Percentiles rank a stretch among this genome's conserved stretches.
Conservation (phyloP, 1,284 basidiomycete genomes). For the Ganoderma lingzhi region DNA sequence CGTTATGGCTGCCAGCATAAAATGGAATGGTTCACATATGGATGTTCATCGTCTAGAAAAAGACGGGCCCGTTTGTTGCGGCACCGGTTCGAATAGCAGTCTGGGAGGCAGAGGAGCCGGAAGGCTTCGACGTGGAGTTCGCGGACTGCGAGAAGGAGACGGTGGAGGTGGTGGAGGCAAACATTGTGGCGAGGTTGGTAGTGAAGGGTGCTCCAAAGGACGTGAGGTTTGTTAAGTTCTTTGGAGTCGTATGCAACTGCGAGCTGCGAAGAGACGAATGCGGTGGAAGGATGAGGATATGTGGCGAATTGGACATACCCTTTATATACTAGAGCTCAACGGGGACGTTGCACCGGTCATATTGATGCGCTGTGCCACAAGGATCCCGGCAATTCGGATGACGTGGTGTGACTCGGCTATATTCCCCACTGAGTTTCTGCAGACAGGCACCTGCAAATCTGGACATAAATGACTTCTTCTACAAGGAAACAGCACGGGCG, state of each 20-base stretch:
- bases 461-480: slow-evolving; percentile 27
- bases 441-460: slow-evolving; percentile 33
- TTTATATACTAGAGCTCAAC: slow-evolving; percentile 22
- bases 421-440: slow-evolving; percentile 5
- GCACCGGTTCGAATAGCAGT: slow-evolving; percentile 34
- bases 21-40: neutral
- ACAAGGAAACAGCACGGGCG: slow-evolving; percentile 29
- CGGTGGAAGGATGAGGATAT: slow-evolving; percentile 17
- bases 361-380: slow-evolving; percentile 14
- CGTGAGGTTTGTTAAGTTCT: neutral
- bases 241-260: neutral
- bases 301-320: neutral
- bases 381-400: slow-evolving; percentile 20
- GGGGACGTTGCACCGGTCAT: slow-evolving; percentile 13
- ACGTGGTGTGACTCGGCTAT: slow-evolving; percentile 32
- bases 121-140: slow-evolving; percentile 28
- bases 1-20: neutral
- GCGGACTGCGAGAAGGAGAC: slow-evolving; percentile 25
- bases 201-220: neutral
- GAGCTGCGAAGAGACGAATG: slow-evolving; percentile 1
- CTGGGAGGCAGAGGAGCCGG: slow-evolving; percentile 28
- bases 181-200: slow-evolving; percentile 5
- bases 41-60: slow-evolving; percentile 29
- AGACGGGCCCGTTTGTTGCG: slow-evolving; percentile 33
- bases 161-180: slow-evolving; percentile 18